Evolutionary conservation across 2,329 filamentous ascomycete species (phyloP), one percentile per base, ranked within the genome.

Genomic region (Colletotrichum abscissum): DNA sequence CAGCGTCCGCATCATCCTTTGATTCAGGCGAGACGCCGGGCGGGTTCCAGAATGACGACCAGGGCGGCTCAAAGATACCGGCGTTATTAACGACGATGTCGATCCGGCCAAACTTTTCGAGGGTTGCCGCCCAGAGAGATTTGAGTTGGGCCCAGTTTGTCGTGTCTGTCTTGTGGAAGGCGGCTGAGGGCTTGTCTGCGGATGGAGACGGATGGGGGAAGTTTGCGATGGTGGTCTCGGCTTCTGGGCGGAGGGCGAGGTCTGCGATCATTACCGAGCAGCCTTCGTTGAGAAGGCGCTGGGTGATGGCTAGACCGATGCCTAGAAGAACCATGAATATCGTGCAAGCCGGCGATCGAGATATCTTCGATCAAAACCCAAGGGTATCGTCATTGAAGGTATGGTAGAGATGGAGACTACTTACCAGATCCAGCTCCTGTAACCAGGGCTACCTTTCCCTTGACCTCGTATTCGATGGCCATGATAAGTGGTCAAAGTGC

Each of bases 181-280:
- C n/a, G 42, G 38, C 69, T 5, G 59, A 26, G 4, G 70, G 46
- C 1, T 71, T 66, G 16, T 69, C 59, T 1, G 16, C 16, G 4
- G 19, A 7, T 5, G 9, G 16, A 9, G 19, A 30, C 5, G 16
- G 8, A 11, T 54, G 52, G 3, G 74, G 38, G 58, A 72, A 75
- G 49, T 74, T 70, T 19, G 69, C 52, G 3, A 77, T 2, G 1
- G 77, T 75, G 1, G 24, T 66, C 54, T 78, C 72, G 22, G 79
- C 77, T 62, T 78, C 77, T 8, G 76, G 65, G 2, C 75, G 74
- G 2, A 80, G 73, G 5, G 42, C 65, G 5, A 80, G 16, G 26
- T 80, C 79, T 12, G 77, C 78, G 5, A 80, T 64, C 5, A 79
- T 60, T 9, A 80, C 77, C 12, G 77, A 80, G 54, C 75, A 78